These are phyloP conservation scores for Parmelia sp. DNA, from an alignment of 495 filamentous ascomycete species.

Conservation along the genomic window DNA sequence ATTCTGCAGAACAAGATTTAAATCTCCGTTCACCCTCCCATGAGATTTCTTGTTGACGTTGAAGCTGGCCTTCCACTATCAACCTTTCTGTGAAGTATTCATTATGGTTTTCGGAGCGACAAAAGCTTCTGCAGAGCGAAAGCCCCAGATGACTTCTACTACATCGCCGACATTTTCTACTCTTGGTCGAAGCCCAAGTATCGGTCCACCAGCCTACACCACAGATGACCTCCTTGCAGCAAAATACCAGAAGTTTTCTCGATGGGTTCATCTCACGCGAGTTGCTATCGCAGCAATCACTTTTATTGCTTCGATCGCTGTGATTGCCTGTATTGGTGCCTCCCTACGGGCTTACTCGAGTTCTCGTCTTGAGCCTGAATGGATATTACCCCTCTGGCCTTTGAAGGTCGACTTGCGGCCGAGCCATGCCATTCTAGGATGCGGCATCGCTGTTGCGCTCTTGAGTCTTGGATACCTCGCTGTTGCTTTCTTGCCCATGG, in stretches of 20 bases:
- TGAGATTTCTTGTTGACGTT: constrained; percentile 7
- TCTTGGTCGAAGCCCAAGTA: constrained; percentile 20
- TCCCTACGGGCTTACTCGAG: constrained; percentile 38
- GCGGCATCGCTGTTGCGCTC: constrained; percentile 39
- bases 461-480: constrained; percentile 39
- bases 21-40: not conserved
- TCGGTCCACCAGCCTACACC: constrained; percentile 25
- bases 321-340: constrained; percentile 39
- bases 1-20: constrained; percentile 2
- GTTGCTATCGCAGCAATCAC: constrained; percentile 36
- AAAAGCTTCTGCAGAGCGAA: not conserved
- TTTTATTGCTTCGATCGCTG: constrained; percentile 32
- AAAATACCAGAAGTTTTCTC: constrained; percentile 35
- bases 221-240: constrained; percentile 25
- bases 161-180: constrained; percentile 20
- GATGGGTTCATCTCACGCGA: constrained; percentile 35
- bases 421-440: constrained; percentile 39
- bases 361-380: constrained; percentile 34
- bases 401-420: constrained; percentile 44
- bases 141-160: constrained; percentile 16
- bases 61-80: constrained; percentile 7
- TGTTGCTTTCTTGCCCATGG: constrained; percentile 40
- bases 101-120: constrained; percentile 8
- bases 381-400: constrained; percentile 46
- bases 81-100: not conserved